Evolutionary conservation across 2,329 filamentous ascomycete species (phyloP), one percentile per base, ranked within the genome.

Genomic region (Ambrosiella beaveri): DNA sequence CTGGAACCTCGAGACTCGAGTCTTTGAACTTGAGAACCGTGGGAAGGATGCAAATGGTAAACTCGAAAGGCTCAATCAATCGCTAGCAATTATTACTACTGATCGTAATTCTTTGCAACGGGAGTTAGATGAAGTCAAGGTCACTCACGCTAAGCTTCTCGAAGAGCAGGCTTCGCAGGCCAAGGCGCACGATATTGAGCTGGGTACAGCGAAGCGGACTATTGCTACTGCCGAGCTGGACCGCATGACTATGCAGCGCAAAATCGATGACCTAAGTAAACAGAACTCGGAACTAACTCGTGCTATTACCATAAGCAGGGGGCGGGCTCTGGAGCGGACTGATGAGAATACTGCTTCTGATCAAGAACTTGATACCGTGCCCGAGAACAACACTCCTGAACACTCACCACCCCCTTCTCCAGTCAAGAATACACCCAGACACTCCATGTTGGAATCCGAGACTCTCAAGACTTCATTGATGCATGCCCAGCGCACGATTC

Each of bases 401-500:
- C 85, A 91, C 65, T 95, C 91, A 0, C 93, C 91, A 4, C 90
- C 91, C 7, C 79, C 85, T 1, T 97, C 91, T 0, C 93, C 93
- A 0, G 80, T 88, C 67, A 98, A 97, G 73, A 58, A 57, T 45
- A 96, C 91, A 1, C 91, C 91, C 35, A 81, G 93, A 27, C 91
- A 96, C 69, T 84, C 87, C 41, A 84, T 88, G 71, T 78, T 98
- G n/a, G 93, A 98, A 70, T 85, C 88, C 0, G 93, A 98, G 72
- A 98, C 93, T 0, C 74, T 98, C 64, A 94, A 93, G 73, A 94
- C 90, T 57, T 96, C 91, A 35, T 77, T 97, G 36, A 85, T 89
- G 64, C 93, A 98, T 68, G 91, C 93, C 44, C 93, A 97, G 69
- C 82, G 91, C 59, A 96, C 95, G 72, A 96, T 98, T 60, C 91